Evolutionary conservation across 768 basidiomycete genomes (phyloP), one percentile per base, ranked within the genome.

Genomic region (Mycena albidolilacea): DNA sequence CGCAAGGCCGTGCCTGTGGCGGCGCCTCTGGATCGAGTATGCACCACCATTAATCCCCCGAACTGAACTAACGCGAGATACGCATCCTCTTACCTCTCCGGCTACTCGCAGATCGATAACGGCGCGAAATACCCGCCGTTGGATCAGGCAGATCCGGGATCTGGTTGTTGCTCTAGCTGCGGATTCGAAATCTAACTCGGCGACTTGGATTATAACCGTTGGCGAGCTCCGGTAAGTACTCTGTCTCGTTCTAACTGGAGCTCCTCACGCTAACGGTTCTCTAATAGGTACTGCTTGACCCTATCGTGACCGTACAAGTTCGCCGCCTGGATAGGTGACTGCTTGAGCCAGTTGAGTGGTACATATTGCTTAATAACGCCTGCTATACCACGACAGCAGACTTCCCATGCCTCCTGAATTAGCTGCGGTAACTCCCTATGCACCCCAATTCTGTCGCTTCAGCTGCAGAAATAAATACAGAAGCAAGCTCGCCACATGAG

Each of bases 401-500:
- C 12, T 17, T 57, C 23, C 17, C 35, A 58, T 37, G 30, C 15
- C n/a, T 52, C 21, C n/a, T n/a, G 19, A 52, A 21, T 21, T 19
- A 58, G 38, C 30, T 58, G 37, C 57, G 57, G 37, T 15, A 59
- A 38, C 17, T 59, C 37, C 57, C 37, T 38, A 7, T 39, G 50
- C n/a, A 15, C 17, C 7, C n/a, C n/a, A 54, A 12, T 11, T 5
- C 35, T 38, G 5, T n/a, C 17, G 37, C 37, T 5, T 19, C 57
- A 38, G 57, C 57, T 61, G 21, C 59, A 61, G 59, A 61, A 21
- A 61, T 57, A 57, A 23, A 43, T 8, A 43, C n/a, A 7, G 38
- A 39, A 38, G 35, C 15, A 9, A n/a, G 12, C 19, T 10, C 57
- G 8, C 9, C 14, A 38, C 17, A 5, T 59, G 35, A 50, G 48